Conservation (phyloP, 2,329 filamentous ascomycete species). For the Ophiocordyceps robertsii region DNA sequence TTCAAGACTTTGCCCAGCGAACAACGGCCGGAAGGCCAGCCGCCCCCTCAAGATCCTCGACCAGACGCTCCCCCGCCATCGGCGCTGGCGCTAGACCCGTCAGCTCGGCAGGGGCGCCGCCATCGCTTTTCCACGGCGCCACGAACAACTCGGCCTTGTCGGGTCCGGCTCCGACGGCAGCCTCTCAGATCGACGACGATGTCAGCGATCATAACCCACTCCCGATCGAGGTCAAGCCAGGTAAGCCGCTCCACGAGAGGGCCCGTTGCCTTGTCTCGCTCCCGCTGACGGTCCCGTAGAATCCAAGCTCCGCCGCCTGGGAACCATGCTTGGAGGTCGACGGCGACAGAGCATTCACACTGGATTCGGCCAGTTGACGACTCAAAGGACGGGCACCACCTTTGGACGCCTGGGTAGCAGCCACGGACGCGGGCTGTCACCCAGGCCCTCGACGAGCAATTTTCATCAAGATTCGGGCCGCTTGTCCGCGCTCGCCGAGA, state of each 20-base stretch:
- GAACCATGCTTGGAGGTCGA: slow-evolving; percentile 52
- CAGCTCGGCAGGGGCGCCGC: not conserved
- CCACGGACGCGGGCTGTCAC: slow-evolving; percentile 43
- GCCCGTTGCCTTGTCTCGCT: slow-evolving; percentile 5
- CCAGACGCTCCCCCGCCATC: slow-evolving; percentile 24
- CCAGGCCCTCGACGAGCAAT: slow-evolving; percentile 45
- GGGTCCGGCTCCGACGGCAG: slow-evolving; percentile 1
- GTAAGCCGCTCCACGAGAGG: slow-evolving; percentile 7
- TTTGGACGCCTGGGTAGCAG: slow-evolving; percentile 54
- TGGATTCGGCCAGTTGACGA: slow-evolving; percentile 43
- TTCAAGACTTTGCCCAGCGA: slow-evolving; percentile 52
- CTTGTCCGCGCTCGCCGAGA: slow-evolving; percentile 44
- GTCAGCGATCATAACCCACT: slow-evolving; percentile 29
- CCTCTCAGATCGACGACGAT: slow-evolving; percentile 10
- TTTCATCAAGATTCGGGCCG: slow-evolving; percentile 38
- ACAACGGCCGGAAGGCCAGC: slow-evolving; percentile 26
- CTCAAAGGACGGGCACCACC: slow-evolving; percentile 33
- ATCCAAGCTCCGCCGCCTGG: slow-evolving; percentile 48
- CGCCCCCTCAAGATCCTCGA: slow-evolving; percentile 24
- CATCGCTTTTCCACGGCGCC: not conserved
- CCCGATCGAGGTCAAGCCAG: slow-evolving; percentile 21
- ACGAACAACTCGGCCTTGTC: not conserved
- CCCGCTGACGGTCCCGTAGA: slow-evolving; percentile 19
- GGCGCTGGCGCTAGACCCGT: not conserved
- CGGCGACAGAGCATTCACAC: slow-evolving; percentile 54